These are phyloP conservation scores for Gaillardinia entomophila DNA, from an alignment of 805 yeast species.

Conservation along the genomic window DNA sequence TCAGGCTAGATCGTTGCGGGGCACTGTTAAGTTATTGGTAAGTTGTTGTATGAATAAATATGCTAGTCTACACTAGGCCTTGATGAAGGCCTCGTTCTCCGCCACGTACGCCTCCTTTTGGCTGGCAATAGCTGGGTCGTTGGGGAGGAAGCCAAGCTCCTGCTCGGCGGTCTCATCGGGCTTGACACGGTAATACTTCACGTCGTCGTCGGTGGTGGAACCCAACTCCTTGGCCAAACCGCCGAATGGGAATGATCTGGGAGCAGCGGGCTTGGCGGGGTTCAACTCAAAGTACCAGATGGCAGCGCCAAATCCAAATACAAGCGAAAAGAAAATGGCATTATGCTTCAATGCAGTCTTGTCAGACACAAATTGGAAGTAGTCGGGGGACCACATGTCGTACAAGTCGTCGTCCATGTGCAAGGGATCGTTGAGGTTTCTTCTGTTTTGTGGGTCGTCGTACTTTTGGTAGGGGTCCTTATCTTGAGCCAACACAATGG, in stretches of 20 bases:
- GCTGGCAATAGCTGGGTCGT: slow-evolving; percentile 20
- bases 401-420: slow-evolving; percentile 67
- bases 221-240: slow-evolving; percentile 77
- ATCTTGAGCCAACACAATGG: slow-evolving; percentile 53
- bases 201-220: slow-evolving; percentile 37
- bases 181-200: slow-evolving; percentile 33
- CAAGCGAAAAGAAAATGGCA: slow-evolving; percentile 38
- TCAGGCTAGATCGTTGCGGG: too few species aligned
- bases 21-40: too few species aligned
- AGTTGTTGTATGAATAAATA: too few species aligned
- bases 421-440: slow-evolving; percentile 70
- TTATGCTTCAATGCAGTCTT: slow-evolving; percentile 55
- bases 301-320: slow-evolving; percentile 39
- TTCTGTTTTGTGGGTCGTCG: slow-evolving; percentile 77
- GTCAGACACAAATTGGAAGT: slow-evolving; percentile 55
- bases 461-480: slow-evolving; percentile 68
- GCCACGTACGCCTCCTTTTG: slow-evolving; percentile 26
- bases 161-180: slow-evolving; percentile 34
- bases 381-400: slow-evolving; percentile 86
- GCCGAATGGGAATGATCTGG: slow-evolving; percentile 67
- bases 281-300: slow-evolving; percentile 43
- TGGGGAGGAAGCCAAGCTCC: slow-evolving; percentile 30
- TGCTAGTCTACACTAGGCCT: too few species aligned
- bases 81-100: slow-evolving; percentile 34
- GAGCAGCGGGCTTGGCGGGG: slow-evolving; percentile 67